These are phyloP conservation scores for Boletus sp. DNA, from an alignment of 768 basidiomycete species.

Conservation along the genomic window DNA sequence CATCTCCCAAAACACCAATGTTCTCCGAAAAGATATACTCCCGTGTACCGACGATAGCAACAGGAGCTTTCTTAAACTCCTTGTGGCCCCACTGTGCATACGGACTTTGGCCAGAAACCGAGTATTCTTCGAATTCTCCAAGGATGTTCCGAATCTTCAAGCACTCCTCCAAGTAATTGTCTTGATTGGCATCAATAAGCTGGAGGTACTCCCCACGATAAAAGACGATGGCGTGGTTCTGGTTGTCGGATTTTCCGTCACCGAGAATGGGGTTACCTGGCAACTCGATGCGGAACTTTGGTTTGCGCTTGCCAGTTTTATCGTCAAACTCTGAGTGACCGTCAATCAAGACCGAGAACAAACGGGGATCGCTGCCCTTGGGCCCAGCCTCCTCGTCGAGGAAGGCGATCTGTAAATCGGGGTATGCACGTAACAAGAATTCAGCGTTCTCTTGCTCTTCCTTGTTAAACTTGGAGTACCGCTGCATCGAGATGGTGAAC, in stretches of 20 bases:
- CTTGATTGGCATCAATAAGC: conserved; percentile 99
- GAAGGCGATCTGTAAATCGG: conserved; percentile 97
- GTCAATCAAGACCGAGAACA: conserved; percentile 94
- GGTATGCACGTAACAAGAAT: conserved; percentile 95
- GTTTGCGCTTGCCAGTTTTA: conserved; percentile 82
- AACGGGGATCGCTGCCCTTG: conserved; percentile 81
- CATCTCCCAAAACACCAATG: conserved; percentile 97
- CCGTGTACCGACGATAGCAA: conserved; percentile 96
- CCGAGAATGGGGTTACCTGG: conserved; percentile 99
- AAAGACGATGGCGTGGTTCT: conserved; percentile 99
- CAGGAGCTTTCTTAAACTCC: conserved; percentile 85
- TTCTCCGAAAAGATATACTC: conserved; percentile 99
- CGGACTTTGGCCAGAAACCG: conserved; percentile 87
- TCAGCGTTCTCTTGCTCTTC: conserved; percentile 99
- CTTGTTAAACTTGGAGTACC: conserved; percentile 98
- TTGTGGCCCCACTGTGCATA: conserved; percentile 96
- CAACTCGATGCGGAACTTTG: conserved; percentile 96
- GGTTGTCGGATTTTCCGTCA: conserved; percentile 99
- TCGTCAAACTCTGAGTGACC: conserved; percentile 96
- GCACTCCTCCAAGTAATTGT: conserved; percentile 99
- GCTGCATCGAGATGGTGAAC: conserved; percentile 97
- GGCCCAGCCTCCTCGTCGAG: conserved; percentile 93
- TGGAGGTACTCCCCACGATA: conserved; percentile 99
- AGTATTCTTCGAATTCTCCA: conserved; percentile 96
- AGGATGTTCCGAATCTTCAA: conserved; percentile 97